A percentile compares a stretch with the other conserved stretches of the same genome.
These are phyloP conservation scores for Ceratocystis cubensis DNA, from an alignment of 2,329 filamentous ascomycete species.

Conservation along the genomic window DNA sequence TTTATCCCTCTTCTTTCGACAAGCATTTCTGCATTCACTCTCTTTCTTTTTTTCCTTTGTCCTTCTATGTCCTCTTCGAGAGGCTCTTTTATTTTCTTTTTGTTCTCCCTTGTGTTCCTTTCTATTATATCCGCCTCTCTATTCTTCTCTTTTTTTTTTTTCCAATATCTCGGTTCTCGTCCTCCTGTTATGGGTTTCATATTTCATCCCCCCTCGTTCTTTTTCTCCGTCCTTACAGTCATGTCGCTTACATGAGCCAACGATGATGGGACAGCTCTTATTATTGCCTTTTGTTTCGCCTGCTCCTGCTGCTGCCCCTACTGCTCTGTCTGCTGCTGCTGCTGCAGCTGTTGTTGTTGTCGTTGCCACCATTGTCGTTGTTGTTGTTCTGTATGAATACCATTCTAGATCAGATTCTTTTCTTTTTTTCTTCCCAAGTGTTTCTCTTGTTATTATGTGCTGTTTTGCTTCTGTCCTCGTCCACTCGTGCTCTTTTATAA, in stretches of 20 bases:
- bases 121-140: conserved; percentile 6
- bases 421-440: not conserved
- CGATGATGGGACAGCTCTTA: conserved; percentile 8
- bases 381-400: conserved; percentile 13
- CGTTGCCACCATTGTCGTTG: not conserved
- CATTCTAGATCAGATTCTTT: conserved; percentile 5
- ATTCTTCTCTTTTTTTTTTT: conserved; percentile 4
- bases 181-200: not conserved
- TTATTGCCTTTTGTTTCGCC: not conserved
- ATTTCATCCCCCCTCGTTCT: not conserved
- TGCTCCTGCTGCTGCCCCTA: too few species aligned
- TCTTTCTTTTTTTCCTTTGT: not conserved
- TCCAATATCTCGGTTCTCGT: not conserved
- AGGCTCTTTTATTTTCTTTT: not conserved
- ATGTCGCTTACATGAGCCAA: conserved; percentile 17
- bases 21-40: not conserved
- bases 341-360: too few species aligned
- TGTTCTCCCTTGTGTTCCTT: not conserved
- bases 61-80: not conserved
- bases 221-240: conserved; percentile 2
- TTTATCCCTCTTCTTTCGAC: not conserved
- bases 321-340: too few species aligned
- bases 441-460: too few species aligned
- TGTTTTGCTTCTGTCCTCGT: too few species aligned
- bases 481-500: not conserved